Percentiles rank a stretch among this genome's conserved stretches.
Conservation (phyloP, 2,329 filamentous ascomycete genomes). For the Dryadomyces quercus-mongolicae region DNA sequence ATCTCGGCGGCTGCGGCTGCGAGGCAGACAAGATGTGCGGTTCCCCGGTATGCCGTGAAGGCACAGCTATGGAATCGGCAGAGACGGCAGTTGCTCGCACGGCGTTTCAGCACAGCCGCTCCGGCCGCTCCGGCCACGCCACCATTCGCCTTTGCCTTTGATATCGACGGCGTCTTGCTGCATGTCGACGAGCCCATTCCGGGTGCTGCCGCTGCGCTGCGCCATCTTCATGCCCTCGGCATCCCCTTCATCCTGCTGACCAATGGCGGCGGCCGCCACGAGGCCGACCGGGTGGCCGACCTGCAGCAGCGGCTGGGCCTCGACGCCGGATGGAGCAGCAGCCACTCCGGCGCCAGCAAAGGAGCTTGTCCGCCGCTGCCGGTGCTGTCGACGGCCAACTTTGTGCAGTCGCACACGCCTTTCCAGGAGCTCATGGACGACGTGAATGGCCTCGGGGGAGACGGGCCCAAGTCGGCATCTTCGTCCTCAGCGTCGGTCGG, state of each 20-base stretch:
- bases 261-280: conserved; percentile 83
- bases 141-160: conserved; percentile 28
- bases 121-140: conserved; percentile 10
- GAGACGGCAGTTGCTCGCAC: too few species aligned
- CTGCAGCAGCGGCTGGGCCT: conserved; percentile 56
- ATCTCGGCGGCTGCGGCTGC: too few species aligned
- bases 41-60: too few species aligned
- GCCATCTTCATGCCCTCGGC: conserved; percentile 56
- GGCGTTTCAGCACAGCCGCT: not conserved
- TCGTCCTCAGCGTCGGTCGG: conserved; percentile 24
- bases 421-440: conserved; percentile 52
- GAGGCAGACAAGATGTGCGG: too few species aligned
- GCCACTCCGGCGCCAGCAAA: conserved; percentile 76
- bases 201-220: conserved; percentile 62
- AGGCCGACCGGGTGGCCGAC: conserved; percentile 59
- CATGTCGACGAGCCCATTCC: conserved; percentile 70
- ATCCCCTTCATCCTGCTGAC: conserved; percentile 93
- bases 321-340: conserved; percentile 37
- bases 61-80: too few species aligned
- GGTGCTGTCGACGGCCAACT: conserved; percentile 52
- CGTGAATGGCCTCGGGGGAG: conserved; percentile 1
- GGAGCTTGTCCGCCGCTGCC: conserved; percentile 60
- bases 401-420: conserved; percentile 86
- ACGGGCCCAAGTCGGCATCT: not conserved
- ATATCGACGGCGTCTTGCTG: conserved; percentile 89